Evolutionary conservation across 2,329 filamentous ascomycete species (phyloP).

Genomic region (Cladobotryum mycophilum): DNA sequence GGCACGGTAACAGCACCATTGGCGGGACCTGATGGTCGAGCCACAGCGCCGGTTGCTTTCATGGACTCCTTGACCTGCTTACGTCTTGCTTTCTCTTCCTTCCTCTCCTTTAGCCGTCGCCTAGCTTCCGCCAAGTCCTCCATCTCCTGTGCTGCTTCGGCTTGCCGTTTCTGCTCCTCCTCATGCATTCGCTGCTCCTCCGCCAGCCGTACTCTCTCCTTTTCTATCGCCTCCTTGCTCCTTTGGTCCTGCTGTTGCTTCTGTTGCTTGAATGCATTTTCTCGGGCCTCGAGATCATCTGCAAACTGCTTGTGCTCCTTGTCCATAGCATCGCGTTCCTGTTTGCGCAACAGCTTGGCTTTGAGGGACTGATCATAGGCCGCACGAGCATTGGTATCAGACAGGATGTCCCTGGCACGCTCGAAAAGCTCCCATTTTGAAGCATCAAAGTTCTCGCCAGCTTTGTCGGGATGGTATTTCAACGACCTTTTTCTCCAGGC

Average conservation of each 20-base stretch:
- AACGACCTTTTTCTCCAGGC: slow-evolving; percentile 80
- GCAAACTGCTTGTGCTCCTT: slow-evolving; percentile 69
- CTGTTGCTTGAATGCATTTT: slow-evolving; percentile 58
- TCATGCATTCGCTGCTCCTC: slow-evolving; percentile 33
- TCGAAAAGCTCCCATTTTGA: slow-evolving; percentile 81
- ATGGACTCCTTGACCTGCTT: slow-evolving; percentile 32
- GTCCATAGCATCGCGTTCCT: slow-evolving; percentile 68
- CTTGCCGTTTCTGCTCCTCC: slow-evolving; percentile 30
- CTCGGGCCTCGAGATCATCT: slow-evolving; percentile 77
- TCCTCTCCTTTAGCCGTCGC: slow-evolving; percentile 33
- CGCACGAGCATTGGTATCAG: slow-evolving; percentile 61
- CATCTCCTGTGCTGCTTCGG: slow-evolving; percentile 32
- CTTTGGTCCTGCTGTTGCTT: slow-evolving; percentile 41
- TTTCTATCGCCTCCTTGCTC: slow-evolving; percentile 29
- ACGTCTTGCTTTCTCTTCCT: slow-evolving; percentile 33
- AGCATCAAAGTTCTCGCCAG: slow-evolving; percentile 65
- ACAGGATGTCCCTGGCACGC: slow-evolving; percentile 78
- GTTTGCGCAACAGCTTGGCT: slow-evolving; percentile 62
- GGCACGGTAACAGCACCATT: slow-evolving; percentile 32
- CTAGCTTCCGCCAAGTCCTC: slow-evolving; percentile 33
- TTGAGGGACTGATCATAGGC: slow-evolving; percentile 74
- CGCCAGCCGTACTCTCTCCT: slow-evolving; percentile 30
- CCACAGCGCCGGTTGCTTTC: slow-evolving; percentile 19
- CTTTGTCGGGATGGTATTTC: slow-evolving; percentile 93
- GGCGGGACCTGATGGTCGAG: slow-evolving; percentile 20